Evolutionary conservation across 2,329 filamentous ascomycete species (phyloP), one percentile per base, ranked within the genome.

Genomic region (Stemphylium beticola): DNA sequence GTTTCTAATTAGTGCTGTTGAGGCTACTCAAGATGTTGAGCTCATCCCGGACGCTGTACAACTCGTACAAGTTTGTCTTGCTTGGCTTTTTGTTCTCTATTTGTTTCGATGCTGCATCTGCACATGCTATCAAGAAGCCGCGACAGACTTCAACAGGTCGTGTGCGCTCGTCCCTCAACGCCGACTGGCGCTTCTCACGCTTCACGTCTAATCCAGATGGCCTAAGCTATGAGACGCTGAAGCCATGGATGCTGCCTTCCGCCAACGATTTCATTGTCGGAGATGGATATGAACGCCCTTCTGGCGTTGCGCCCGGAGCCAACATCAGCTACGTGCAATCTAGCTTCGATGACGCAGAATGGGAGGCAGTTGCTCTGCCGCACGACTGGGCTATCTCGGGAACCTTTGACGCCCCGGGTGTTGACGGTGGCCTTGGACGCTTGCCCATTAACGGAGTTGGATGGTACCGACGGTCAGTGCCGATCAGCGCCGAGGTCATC

Each of bases 401-500:
- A 0, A 78, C 79, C 1, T 83, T 82, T 52, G 57, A 69, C 32
- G 60, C 64, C 1, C 60, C 62, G 1, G 65, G 73, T 3, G 69
- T 80, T 1, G 62, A 65, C 8, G 77, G 78, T 3, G 76, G 42
- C 5, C 22, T 78, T 70, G 79, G 78, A 12, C 72, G 78, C 2
- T 62, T 85, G 31, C 82, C 82, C 0, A 73, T 77, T 18, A 77
- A 83, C n/a, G 82, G 82, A 2, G 76, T 85, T 2, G 82, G 79
- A 2, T 83, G 81, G 82, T 84, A 84, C 58, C 79, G 82, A 4
- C 73, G 76, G 24, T 77, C 66, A 2, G 8, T 84, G 1, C 60
- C 65, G 0, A 50, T 79, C 3, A 33, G 61, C 10, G n/a, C 59
- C 0, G 64, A 62, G 2, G 11, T 39, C 31, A 39, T 55, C 2